Conservation (phyloP, 805 yeast genomes). For the Wickerhamia fluorescens region DNA sequence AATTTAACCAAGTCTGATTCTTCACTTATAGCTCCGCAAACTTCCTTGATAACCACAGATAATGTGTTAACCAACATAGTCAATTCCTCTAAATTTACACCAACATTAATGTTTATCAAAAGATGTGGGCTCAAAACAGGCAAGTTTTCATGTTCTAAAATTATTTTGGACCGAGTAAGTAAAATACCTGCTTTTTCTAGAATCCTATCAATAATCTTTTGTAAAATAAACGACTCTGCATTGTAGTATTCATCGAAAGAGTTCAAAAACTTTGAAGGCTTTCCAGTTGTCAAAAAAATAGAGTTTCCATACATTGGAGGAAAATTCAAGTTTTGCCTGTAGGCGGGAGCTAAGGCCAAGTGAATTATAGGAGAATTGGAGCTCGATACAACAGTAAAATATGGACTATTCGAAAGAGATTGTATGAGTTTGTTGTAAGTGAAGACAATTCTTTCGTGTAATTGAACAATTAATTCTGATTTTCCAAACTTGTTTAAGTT, state of each 20-base stretch:
- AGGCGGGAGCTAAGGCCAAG: conserved; percentile 45
- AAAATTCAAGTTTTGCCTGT: conserved; percentile 38
- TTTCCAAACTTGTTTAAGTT: conserved; percentile 22
- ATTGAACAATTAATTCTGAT: conserved; percentile 19
- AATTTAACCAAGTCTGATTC: conserved; percentile 21
- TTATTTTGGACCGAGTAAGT: conserved; percentile 54
- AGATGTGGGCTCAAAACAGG: conserved; percentile 42
- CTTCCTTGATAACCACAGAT: conserved; percentile 13
- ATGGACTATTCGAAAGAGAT: conserved; percentile 27
- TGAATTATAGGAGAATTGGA: conserved; percentile 64
- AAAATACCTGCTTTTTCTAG: conserved; percentile 48
- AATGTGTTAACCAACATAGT: conserved; percentile 16
- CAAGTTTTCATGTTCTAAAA: conserved; percentile 66
- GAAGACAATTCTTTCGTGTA: conserved; percentile 27
- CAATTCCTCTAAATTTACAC: conserved; percentile 22
- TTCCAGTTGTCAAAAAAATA: conserved; percentile 35
- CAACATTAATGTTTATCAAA: conserved; percentile 23
- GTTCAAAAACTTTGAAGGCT: conserved; percentile 34
- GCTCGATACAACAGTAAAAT: conserved; percentile 49
- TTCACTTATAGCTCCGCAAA: conserved; percentile 8
- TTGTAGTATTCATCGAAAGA: conserved; percentile 39
- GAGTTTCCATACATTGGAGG: conserved; percentile 48
- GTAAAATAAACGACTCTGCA: conserved; percentile 56
- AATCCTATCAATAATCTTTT: conserved; percentile 53
- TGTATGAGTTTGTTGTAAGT: conserved; percentile 36